Conservation (phyloP, 208 protist species). For the Sergeia podlipaevii region DNA sequence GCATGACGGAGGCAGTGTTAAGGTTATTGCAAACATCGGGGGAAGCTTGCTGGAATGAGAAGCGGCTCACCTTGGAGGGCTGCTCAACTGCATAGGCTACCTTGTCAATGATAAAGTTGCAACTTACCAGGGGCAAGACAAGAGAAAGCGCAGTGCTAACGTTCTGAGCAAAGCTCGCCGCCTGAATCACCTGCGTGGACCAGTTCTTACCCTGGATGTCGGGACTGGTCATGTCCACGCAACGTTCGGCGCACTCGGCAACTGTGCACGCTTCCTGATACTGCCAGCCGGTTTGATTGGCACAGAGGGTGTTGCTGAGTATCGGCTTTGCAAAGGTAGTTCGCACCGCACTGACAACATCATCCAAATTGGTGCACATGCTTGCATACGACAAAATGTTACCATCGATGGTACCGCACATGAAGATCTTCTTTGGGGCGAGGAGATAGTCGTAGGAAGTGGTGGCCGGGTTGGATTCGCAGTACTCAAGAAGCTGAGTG, state of each 20-base stretch:
- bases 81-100: constrained; percentile 37
- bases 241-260: constrained; percentile 29
- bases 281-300: constrained; percentile 26
- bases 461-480: constrained; percentile 15
- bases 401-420: constrained; percentile 23
- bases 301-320: constrained; percentile 43
- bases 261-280: constrained; percentile 55
- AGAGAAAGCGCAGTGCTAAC: constrained; percentile 55
- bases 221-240: constrained; percentile 23
- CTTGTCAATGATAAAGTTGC: constrained; percentile 78
- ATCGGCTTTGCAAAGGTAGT: constrained; percentile 39
- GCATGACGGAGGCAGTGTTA: constrained; percentile 37
- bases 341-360: constrained; percentile 23
- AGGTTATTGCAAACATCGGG: constrained; percentile 18
- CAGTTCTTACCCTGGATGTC: constrained; percentile 16
- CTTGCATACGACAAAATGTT: constrained; percentile 5
- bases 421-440: constrained; percentile 26
- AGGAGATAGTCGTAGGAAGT: constrained; percentile 10
- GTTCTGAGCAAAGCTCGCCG: constrained; percentile 32
- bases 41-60: constrained; percentile 4
- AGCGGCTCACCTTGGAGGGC: constrained; percentile 5
- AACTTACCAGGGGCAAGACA: constrained; percentile 57
- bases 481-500: constrained; percentile 47
- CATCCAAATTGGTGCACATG: constrained; percentile 36
- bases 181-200: constrained; percentile 23